These are phyloP conservation scores for Malbranchea cinnamomea DNA, from an alignment of 2,329 filamentous ascomycete genomes.

Conservation along the genomic window DNA sequence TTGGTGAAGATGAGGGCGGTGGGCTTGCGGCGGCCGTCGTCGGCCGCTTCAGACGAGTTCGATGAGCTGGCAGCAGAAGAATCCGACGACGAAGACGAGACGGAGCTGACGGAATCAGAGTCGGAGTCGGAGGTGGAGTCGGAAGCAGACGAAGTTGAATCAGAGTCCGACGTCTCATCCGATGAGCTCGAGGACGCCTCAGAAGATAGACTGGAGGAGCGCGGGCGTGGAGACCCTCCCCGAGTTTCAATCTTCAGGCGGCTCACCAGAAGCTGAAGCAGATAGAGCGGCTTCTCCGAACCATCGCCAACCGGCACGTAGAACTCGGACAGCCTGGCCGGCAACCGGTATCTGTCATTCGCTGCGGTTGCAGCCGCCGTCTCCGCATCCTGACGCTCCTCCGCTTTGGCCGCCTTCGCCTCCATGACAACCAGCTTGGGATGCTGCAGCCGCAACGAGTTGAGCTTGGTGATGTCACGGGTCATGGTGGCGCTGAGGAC, in stretches of 20 bases:
- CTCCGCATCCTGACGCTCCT: constrained; percentile 1
- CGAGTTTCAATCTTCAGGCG: constrained; percentile 19
- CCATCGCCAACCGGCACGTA: constrained; percentile 54
- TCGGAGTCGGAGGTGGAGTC: constrained; percentile 17
- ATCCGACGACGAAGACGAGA: constrained; percentile 3
- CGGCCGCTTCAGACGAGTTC: constrained; percentile 13
- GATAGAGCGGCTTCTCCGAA: constrained; percentile 64
- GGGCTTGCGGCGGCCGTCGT: constrained; percentile 21
- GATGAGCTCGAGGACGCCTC: constrained; percentile 19
- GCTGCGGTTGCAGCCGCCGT: constrained; percentile 30
- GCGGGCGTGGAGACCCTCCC: background rate
- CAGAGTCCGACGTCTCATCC: constrained; percentile 14
- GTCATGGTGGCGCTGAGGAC: constrained; percentile 90
- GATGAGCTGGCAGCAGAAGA: constrained; percentile 2
- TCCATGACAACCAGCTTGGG: constrained; percentile 50
- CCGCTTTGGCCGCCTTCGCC: background rate
- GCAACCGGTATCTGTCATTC: constrained; percentile 42
- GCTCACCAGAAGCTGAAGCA: constrained; percentile 57
- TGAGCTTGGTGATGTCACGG: constrained; percentile 65
- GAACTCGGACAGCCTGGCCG: constrained; percentile 46
- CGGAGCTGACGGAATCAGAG: constrained; percentile 9
- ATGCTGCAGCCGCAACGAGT: constrained; percentile 53
- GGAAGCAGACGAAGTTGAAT: constrained; percentile 11
- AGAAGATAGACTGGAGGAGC: constrained; percentile 23
- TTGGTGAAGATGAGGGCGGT: constrained; percentile 72